A percentile compares a stretch with the other conserved stretches of the same genome.
phyloP scores from a whole-genome alignment of 257 asterid genomes.

The Ophiorrhiza pumila region DNA sequence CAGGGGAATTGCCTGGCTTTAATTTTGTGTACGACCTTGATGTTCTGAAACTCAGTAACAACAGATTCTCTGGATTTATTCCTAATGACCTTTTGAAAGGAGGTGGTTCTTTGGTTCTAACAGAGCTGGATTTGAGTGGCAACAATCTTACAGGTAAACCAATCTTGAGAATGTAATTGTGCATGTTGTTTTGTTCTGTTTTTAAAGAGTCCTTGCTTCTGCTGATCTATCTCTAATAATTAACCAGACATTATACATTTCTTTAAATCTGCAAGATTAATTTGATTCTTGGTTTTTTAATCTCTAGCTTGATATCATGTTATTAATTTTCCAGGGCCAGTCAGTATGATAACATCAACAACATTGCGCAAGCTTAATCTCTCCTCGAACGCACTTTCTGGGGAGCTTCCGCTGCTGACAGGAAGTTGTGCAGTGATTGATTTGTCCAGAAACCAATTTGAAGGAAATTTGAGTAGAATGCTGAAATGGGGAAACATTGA shows the following conservation, averaged over 20 bases:
- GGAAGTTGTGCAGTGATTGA: constrained; percentile 79
- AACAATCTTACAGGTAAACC: constrained; percentile 77
- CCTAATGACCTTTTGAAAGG: constrained; percentile 88
- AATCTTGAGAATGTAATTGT: not conserved
- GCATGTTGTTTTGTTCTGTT: not conserved
- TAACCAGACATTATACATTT: not conserved
- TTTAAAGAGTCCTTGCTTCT: not conserved
- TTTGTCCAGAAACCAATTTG: constrained; percentile 67
- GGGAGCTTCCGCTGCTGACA: constrained; percentile 75
- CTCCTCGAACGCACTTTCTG: constrained; percentile 73
- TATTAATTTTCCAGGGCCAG: constrained; percentile 45
- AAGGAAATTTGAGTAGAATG: constrained; percentile 63
- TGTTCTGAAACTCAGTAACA: constrained; percentile 73
- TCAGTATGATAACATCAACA: constrained; percentile 80
- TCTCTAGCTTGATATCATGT: constrained; percentile 4
- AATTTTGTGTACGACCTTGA: constrained; percentile 80
- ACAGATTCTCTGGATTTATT: constrained; percentile 64
- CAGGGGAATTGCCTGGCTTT: constrained; percentile 88
- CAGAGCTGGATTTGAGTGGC: constrained; percentile 81
- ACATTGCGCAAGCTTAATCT: constrained; percentile 66
- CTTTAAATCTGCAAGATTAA: not conserved
- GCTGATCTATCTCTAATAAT: not conserved
- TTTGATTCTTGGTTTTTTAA: not conserved
- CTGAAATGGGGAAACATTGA: constrained; percentile 86
- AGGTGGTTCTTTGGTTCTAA: constrained; percentile 75